Base-by-base conservation (phyloP, 2,329 filamentous ascomycete genomes). In the Monosporascus sp. region DNA sequence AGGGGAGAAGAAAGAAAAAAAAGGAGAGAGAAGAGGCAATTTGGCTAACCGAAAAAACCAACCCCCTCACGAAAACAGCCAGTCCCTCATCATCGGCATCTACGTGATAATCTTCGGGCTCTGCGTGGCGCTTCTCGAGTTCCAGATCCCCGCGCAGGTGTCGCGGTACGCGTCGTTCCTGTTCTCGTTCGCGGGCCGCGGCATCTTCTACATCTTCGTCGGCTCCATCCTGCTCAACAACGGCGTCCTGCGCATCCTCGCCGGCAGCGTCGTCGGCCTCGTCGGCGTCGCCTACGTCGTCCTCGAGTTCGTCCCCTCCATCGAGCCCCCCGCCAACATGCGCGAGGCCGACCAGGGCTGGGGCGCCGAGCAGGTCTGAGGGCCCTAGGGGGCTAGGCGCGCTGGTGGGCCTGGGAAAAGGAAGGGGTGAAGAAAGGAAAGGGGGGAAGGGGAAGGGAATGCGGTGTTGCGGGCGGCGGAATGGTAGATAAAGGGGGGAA, bases 191-290 rank as follows among this genome's bases (percentile, higher is more conserved):
- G 76, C 97, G 63, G 94, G 94, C 57, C 91, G 94, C 69, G 94
- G 94, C 74, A 80, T 90, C 70, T 97, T 99, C 79, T 99, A 99
- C 81, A 82, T 97, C 74, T 97, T 99, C 74, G 79, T 96, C 65
- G 94, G 93, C 61, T 88, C 84, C 62, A 87, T 97, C 64, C 81
- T 96, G 54, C 82, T 97, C 53, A 85, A 89, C 62, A 73, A 79
- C 59, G 67, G 77, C 58, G 76, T 83, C 66, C 77, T 88, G 64
- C 86, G 85, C 67, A 85, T 86, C 68, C 83, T 96, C 53, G 84
- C 90, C 24, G 94, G 91, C 61, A 81, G 83, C 50, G 78, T 95
- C 62, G 80, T 97, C 61, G 90, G 86, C 50, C 64, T 94, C 50
- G 76, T 90, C 59, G 94, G 94, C 62, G 67, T 97, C 56, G 87